Evolutionary conservation across 2,329 filamentous ascomycete species (phyloP), one percentile per base, ranked within the genome.

Genomic region (Penicillium brasilianum): DNA sequence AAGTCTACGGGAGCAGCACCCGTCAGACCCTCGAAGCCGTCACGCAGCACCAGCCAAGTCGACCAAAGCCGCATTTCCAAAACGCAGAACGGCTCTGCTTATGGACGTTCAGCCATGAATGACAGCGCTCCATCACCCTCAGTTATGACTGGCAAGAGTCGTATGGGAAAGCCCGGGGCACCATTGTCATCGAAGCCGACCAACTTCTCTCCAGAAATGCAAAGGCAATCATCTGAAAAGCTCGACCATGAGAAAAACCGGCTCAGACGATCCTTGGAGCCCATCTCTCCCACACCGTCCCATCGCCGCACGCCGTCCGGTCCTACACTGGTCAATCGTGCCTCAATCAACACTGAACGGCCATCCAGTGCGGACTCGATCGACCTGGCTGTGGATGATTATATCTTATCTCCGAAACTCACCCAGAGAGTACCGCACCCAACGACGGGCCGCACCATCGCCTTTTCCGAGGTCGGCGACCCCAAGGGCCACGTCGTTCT

Each of bases 401-500:
- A 96, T 72, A 82, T 98, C 7, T 88, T 88, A 69, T 92, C 92
- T 11, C 88, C 92, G 0, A 88, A 93, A 8, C 79, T 99, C 57
- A 96, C 92, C 3, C 93, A 97, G 71, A 96, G 90, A 77, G 92
- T 98, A 55, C 84, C 84, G 22, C 92, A 97, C 76, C 92, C 93
- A 0, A 89, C 91, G 60, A 96, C 91, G 0, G 93, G 93, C 1
- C 88, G 95, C 16, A 84, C 90, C 3, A 97, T 99, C 67, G 96
- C 93, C 0, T 99, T 97, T 72, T 98, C 94, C 0, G 95, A 99
- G 76, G 95, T 99, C 2, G 95, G 95, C 14, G 93, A 98, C 74
- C 88, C 93, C 0, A 87, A 94, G 46, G 95, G 95, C 1, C 94
- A 90, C 67, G 94, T 93, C 2, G 92, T 99, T 1, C 93, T 99